Evolutionary conservation across 768 basidiomycete genomes (phyloP).

Genomic region (Strobilomyces echinocephalus): DNA sequence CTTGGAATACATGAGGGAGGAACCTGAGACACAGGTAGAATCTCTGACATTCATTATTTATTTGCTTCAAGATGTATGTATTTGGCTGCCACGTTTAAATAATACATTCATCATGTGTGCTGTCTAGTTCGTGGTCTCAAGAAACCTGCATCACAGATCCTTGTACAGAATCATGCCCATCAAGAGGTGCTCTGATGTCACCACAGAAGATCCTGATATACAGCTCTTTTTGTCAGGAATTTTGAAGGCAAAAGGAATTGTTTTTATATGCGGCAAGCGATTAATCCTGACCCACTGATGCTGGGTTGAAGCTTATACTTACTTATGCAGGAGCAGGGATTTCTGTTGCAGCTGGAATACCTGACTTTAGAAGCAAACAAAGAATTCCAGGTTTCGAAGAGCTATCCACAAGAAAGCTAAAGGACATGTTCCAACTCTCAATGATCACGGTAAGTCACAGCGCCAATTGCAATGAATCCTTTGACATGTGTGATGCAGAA

Average conservation of each 20-base stretch:
- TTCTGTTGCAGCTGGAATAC: slow-evolving; percentile 9
- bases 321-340: slow-evolving; percentile 1
- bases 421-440: slow-evolving; percentile 11
- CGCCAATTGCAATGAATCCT: neutral
- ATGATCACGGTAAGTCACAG: slow-evolving; percentile 3
- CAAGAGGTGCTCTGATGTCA: neutral
- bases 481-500: slow-evolving; percentile 2
- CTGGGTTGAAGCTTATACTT: neutral
- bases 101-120: too few relatives aligned
- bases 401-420: neutral
- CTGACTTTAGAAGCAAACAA: slow-evolving; percentile 12
- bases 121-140: too few relatives aligned
- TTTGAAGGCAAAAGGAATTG: neutral
- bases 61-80: too few relatives aligned
- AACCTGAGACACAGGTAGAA: too few relatives aligned
- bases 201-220: neutral
- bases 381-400: neutral
- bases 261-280: slow-evolving; percentile 12
- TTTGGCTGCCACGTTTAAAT: too few relatives aligned
- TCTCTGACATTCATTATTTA: too few relatives aligned
- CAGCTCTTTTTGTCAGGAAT: neutral
- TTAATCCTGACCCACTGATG: neutral
- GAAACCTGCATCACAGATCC: too few relatives aligned
- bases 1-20: too few relatives aligned
- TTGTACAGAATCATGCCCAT: neutral